phyloP scores from a whole-genome alignment of 331 rosid species.

The Quercus phellos region DNA sequence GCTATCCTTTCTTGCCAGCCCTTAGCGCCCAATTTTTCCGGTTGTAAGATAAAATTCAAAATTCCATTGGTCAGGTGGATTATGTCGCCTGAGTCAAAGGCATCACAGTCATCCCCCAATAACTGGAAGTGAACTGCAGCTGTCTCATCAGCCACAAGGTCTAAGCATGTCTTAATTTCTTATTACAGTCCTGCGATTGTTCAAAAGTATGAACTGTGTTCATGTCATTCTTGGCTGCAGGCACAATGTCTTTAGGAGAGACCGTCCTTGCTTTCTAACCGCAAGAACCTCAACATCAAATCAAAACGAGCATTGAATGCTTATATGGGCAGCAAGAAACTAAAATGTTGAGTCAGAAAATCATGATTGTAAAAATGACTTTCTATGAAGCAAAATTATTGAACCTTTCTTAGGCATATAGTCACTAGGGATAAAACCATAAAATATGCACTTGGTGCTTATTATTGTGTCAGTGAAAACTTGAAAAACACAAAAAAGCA shows the following conservation, averaged over 20 bases:
- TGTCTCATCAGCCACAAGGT: slow-evolving; percentile 64
- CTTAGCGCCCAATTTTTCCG: slow-evolving; percentile 46
- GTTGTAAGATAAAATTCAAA: slow-evolving; percentile 43
- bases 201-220: slow-evolving; percentile 61
- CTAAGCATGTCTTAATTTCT: slow-evolving; percentile 47
- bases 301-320: neutral
- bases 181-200: slow-evolving; percentile 45
- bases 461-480: neutral
- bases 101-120: slow-evolving; percentile 70
- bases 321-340: neutral
- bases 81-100: slow-evolving; percentile 48
- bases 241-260: slow-evolving; percentile 52
- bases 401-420: too few relatives aligned
- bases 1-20: too few relatives aligned
- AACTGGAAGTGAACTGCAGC: slow-evolving; percentile 76
- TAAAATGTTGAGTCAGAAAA: too few relatives aligned
- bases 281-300: neutral
- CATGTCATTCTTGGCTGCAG: slow-evolving; percentile 81
- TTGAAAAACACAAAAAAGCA: neutral
- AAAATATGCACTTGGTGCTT: too few relatives aligned
- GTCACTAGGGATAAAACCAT: too few relatives aligned
- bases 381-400: too few relatives aligned
- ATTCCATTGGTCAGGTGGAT: slow-evolving; percentile 42
- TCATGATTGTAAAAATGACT: too few relatives aligned
- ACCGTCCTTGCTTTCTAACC: slow-evolving; percentile 20